Evolutionary conservation across 1,284 basidiomycete species (phyloP).

Genomic region (Golubevia pallescens): DNA sequence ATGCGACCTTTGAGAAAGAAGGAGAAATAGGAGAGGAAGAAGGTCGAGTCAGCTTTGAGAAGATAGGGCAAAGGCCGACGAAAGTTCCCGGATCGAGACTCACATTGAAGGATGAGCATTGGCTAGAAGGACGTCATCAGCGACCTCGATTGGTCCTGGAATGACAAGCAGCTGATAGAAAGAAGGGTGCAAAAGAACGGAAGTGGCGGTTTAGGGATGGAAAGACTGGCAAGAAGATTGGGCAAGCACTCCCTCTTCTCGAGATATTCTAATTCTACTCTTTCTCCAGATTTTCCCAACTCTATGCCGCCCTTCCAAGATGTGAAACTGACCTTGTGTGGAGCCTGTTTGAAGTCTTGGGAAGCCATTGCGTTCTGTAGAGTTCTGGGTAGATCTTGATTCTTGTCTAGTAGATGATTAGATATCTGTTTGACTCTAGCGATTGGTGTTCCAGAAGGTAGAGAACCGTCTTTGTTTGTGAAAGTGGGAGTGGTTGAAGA

Average conservation of each 20-base stretch:
- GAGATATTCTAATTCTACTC: neutral
- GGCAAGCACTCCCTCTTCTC: too few relatives aligned
- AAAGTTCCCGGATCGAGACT: neutral
- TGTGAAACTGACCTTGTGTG: slow-evolving; percentile 28
- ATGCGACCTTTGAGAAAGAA: slow-evolving; percentile 72
- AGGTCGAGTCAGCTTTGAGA: slow-evolving; percentile 65
- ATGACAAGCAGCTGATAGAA: slow-evolving; percentile 67
- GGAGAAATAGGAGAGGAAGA: slow-evolving; percentile 76
- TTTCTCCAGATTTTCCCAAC: neutral
- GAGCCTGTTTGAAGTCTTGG: slow-evolving; percentile 47
- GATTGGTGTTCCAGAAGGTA: too few relatives aligned
- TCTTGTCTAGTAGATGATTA: neutral
- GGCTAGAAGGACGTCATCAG: slow-evolving; percentile 73
- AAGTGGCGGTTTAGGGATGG: neutral
- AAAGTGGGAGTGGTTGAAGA: too few relatives aligned
- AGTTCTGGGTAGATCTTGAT: too few relatives aligned
- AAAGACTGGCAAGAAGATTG: neutral
- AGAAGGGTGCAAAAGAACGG: neutral
- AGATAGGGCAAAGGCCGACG: too few relatives aligned
- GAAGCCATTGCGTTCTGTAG: slow-evolving; percentile 20
- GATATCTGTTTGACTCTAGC: neutral
- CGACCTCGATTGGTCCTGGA: slow-evolving; percentile 81
- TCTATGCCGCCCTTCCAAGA: neutral
- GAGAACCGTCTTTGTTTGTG: too few relatives aligned
- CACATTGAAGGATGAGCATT: slow-evolving; percentile 63